Base-by-base conservation (phyloP, 2,329 filamentous ascomycete species). In the Neophaeococcomyces aloes region DNA sequence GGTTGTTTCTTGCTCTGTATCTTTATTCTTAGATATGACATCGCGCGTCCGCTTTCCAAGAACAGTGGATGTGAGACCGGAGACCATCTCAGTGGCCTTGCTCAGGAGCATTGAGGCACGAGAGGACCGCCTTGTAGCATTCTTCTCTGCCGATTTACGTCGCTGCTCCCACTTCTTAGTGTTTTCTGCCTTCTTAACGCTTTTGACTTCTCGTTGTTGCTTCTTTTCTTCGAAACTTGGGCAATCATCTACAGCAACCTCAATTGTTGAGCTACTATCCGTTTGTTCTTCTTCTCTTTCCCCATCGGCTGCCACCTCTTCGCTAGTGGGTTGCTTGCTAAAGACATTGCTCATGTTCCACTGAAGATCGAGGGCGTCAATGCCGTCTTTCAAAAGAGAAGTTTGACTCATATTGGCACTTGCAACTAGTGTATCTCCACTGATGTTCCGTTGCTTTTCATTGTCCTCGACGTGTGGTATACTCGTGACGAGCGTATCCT, bases 31-130 rank as follows among this genome's bases (percentile, higher is more conserved):
- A 45, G 76, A 71, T 38, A 72, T 60, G 7, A 66, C 64, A 54
- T 76, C 75, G 52, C 74, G 69, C 43, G 72, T 67, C 38, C 78
- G 72, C 61, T 84, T 86, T 46, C 76, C 70, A 19, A 82, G 59
- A 18, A 71, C 67, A 35, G 39, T 55, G 10, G 42, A 49, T 38
- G 71, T 72, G 68, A 77, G 56, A 57, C 63, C 47, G 4, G 52
- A 50, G 62, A 68, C 35, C 67, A 63, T 10, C 59, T 67, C 55
- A 64, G 71, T 54, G 57, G 64, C 53, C 63, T 65, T 50, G 56
- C 61, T 55, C 30, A 35, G n/a, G 60, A 71, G 13, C 42, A 66
- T 29, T 45, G 61, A 63, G 43, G 69, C 56, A 35, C 70, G 65
- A 37, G 63, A 62, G 25, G 71, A 73, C 38, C 57, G 62, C 39